Conservation (phyloP, 768 basidiomycete species). For the Podaxis rugospora region DNA sequence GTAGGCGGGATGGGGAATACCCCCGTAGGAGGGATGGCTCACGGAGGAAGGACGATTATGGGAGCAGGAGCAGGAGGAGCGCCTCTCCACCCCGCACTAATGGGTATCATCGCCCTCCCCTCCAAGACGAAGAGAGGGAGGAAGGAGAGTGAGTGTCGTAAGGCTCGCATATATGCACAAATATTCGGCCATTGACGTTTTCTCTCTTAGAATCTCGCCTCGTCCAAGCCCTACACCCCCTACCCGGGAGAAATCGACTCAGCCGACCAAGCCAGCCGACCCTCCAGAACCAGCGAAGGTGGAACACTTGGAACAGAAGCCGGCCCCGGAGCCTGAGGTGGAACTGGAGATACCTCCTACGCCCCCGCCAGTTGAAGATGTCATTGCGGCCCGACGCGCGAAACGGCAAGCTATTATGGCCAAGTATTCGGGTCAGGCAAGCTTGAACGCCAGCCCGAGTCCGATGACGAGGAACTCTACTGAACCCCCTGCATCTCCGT, state of each 20-base stretch:
- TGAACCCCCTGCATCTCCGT: slow-evolving; percentile 46
- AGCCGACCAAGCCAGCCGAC: slow-evolving; percentile 5
- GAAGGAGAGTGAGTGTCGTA: slow-evolving; percentile 89
- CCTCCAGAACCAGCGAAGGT: slow-evolving; percentile 13
- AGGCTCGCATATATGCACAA: slow-evolving; percentile 11
- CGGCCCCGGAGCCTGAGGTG: slow-evolving; percentile 4
- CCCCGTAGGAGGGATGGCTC: slow-evolving; percentile 5
- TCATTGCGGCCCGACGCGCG: slow-evolving; percentile 66
- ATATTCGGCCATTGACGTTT: slow-evolving; percentile 7
- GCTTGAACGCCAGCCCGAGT: slow-evolving; percentile 48
- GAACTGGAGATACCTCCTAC: slow-evolving; percentile 17
- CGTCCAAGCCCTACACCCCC: slow-evolving; percentile 21
- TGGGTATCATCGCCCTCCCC: slow-evolving; percentile 17
- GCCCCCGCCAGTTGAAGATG: slow-evolving; percentile 47
- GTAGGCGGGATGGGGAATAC: slow-evolving; percentile 17
- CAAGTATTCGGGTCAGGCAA: slow-evolving; percentile 56
- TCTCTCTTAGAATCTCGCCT: slow-evolving; percentile 58
- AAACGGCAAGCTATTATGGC: slow-evolving; percentile 75
- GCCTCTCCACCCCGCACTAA: slow-evolving; percentile 21
- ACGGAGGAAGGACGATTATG: slow-evolving; percentile 16
- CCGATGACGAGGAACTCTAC: slow-evolving; percentile 71
- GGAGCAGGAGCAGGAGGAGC: slow-evolving; percentile 17
- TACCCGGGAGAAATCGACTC: neutral
- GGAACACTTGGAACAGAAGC: slow-evolving; percentile 3
- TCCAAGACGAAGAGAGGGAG: slow-evolving; percentile 61